Conservation (phyloP, 805 yeast genomes). For the Clavispora phyllophila region DNA sequence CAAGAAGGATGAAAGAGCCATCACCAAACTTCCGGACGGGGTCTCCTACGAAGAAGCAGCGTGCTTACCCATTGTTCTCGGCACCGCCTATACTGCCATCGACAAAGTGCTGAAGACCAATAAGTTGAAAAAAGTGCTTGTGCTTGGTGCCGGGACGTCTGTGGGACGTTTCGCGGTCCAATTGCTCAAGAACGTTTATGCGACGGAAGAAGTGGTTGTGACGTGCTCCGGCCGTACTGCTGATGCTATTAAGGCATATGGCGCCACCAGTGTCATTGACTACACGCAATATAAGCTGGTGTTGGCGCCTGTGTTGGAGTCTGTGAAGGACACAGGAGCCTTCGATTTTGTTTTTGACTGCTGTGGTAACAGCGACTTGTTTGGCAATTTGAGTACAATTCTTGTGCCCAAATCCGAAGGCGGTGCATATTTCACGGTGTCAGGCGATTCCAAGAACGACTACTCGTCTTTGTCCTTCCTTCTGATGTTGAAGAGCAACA, state of each 20-base stretch:
- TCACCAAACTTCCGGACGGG: slow-evolving; percentile 40
- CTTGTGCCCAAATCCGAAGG: slow-evolving; percentile 38
- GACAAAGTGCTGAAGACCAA: slow-evolving; percentile 26
- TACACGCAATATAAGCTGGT: slow-evolving; percentile 43
- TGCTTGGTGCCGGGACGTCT: slow-evolving; percentile 71
- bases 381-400: slow-evolving; percentile 35
- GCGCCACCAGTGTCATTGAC: slow-evolving; percentile 57
- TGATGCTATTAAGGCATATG: slow-evolving; percentile 40
- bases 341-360: slow-evolving; percentile 65
- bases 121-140: slow-evolving; percentile 45
- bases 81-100: slow-evolving; percentile 52
- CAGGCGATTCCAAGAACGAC: slow-evolving; percentile 48
- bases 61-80: slow-evolving; percentile 57
- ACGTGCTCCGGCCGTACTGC: slow-evolving; percentile 49
- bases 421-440: slow-evolving; percentile 50
- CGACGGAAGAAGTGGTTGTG: slow-evolving; percentile 49
- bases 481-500: background rate
- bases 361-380: slow-evolving; percentile 53
- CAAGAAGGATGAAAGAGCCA: slow-evolving; percentile 27
- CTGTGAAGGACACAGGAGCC: slow-evolving; percentile 27
- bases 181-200: slow-evolving; percentile 42
- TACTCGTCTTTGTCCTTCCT: slow-evolving; percentile 15
- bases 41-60: slow-evolving; percentile 55
- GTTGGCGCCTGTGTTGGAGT: slow-evolving; percentile 28
- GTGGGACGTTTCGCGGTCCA: slow-evolving; percentile 58